A percentile compares a stretch with the other conserved stretches of the same genome.
phyloP scores from a whole-genome alignment of 805 yeast species.

The Ogataea methanolica region DNA sequence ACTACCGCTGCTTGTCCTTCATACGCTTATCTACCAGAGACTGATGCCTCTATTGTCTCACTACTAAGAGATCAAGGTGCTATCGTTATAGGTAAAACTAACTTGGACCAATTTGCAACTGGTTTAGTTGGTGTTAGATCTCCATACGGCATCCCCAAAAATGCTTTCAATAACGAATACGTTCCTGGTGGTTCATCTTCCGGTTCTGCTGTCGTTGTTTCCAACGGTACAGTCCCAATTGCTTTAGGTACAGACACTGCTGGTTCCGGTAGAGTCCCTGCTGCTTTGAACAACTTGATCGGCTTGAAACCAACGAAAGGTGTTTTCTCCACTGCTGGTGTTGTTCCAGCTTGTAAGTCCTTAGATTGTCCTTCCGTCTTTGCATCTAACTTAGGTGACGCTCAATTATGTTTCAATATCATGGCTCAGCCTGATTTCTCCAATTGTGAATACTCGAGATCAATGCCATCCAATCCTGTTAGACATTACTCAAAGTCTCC shows the following conservation, averaged over 20 bases:
- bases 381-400: slow-evolving; percentile 72
- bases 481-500: slow-evolving; percentile 55
- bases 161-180: slow-evolving; percentile 68
- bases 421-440: slow-evolving; percentile 66
- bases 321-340: slow-evolving; percentile 79
- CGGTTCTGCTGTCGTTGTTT: slow-evolving; percentile 91
- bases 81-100: slow-evolving; percentile 88
- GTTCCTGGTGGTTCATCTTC: slow-evolving; percentile 96
- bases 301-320: slow-evolving; percentile 95
- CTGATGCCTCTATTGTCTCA: slow-evolving; percentile 72
- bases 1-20: slow-evolving; percentile 98
- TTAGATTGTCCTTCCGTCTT: slow-evolving; percentile 90
- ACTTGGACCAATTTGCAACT: slow-evolving; percentile 95
- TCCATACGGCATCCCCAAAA: slow-evolving; percentile 88
- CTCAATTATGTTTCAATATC: slow-evolving; percentile 68
- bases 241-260: slow-evolving; percentile 97
- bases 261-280: slow-evolving; percentile 97
- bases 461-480: slow-evolving; percentile 63
- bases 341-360: slow-evolving; percentile 96
- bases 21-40: slow-evolving; percentile 59
- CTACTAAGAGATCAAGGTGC: slow-evolving; percentile 88
- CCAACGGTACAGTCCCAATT: slow-evolving; percentile 83
- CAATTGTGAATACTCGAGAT: slow-evolving; percentile 76
- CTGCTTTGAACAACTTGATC: slow-evolving; percentile 83
- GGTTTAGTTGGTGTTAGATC: slow-evolving; percentile 95